Evolutionary conservation across 2,329 filamentous ascomycete species (phyloP).

Genomic region (Diaporthe batatas): DNA sequence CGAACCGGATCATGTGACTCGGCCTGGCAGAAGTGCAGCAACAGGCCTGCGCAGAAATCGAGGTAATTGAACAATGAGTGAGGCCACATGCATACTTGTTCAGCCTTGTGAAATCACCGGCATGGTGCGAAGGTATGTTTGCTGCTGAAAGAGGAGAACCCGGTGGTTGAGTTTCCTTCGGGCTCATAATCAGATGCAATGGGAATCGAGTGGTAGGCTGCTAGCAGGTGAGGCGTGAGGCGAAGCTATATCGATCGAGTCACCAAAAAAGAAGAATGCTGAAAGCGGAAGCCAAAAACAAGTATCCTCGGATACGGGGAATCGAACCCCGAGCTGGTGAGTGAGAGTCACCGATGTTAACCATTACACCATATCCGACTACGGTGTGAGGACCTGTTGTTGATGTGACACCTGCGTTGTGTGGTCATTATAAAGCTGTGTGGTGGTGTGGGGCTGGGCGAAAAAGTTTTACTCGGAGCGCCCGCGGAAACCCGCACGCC

Average conservation of each 20-base stretch:
- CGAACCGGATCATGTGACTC: neutral
- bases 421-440: constrained; percentile 3
- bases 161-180: neutral
- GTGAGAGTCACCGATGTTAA: constrained; percentile 34
- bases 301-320: constrained; percentile 24
- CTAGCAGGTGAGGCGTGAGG: neutral
- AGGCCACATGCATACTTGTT: neutral
- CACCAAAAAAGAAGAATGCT: neutral
- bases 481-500: constrained; percentile 9
- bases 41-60: neutral
- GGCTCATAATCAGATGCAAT: neutral
- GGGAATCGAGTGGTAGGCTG: neutral
- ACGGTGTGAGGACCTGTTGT: constrained; percentile 27
- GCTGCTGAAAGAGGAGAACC: neutral
- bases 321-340: constrained; percentile 35
- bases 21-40: too few species aligned
- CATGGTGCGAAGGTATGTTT: too few species aligned
- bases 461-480: constrained; percentile 27
- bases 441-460: constrained; percentile 12
- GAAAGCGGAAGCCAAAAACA: neutral
- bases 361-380: constrained; percentile 35
- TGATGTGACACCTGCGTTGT: neutral
- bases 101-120: too few species aligned
- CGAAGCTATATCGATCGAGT: neutral
- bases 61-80: neutral